Conservation (phyloP, 345 rosid genomes). For the Garcia nutans region DNA sequence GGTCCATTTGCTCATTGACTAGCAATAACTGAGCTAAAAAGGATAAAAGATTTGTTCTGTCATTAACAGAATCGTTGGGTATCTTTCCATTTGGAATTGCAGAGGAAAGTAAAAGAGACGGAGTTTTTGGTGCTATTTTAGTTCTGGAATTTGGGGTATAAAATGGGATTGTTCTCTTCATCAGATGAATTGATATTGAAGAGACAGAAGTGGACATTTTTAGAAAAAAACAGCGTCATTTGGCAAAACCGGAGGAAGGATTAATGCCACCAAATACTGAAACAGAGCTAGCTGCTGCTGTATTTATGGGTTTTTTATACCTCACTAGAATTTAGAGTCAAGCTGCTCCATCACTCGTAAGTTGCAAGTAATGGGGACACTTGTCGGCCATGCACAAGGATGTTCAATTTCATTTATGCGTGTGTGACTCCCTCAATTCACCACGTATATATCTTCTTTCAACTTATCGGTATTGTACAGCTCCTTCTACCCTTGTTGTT, state of each 20-base stretch:
- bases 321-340: neutral
- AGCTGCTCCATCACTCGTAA: neutral
- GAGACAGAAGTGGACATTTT: conserved; percentile 2
- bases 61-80: neutral
- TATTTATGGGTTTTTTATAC: neutral
- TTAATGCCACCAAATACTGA: neutral
- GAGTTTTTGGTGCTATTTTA: neutral
- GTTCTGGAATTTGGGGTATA: neutral
- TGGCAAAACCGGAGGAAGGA: too few relatives aligned
- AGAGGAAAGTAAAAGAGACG: neutral
- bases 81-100: conserved; percentile 1
- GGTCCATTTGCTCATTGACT: neutral
- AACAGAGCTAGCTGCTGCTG: neutral
- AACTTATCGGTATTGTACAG: too few relatives aligned
- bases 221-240: too few relatives aligned
- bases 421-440: neutral
- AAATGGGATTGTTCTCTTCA: conserved; percentile 16
- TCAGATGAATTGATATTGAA: conserved; percentile 10
- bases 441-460: neutral
- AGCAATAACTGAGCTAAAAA: neutral
- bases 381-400: neutral
- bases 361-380: neutral
- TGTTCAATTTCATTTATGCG: neutral
- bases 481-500: too few relatives aligned
- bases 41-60: neutral